Evolutionary conservation across 1,139 yeast genomes (phyloP).

Genomic region (Blastobotrys illinoisensis): DNA sequence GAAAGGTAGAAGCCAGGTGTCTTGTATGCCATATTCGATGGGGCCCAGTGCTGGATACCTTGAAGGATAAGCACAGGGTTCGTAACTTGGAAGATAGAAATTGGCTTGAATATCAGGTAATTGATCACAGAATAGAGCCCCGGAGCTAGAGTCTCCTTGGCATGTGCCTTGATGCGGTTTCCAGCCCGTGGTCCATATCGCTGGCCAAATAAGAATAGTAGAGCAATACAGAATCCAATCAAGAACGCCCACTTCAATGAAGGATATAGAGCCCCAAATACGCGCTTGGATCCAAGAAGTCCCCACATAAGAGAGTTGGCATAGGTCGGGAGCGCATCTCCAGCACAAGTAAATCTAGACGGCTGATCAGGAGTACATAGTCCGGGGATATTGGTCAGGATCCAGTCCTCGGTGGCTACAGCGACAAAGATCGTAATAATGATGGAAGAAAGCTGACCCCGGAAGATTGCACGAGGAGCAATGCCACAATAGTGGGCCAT

Average conservation of each 20-base stretch:
- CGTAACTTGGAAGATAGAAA: conserved; percentile 44
- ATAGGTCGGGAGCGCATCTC: conserved; percentile 42
- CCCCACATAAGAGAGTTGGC: conserved; percentile 57
- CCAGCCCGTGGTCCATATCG: neutral
- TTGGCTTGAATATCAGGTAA: conserved; percentile 20
- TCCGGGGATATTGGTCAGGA: conserved; percentile 38
- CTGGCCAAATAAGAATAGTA: conserved; percentile 39
- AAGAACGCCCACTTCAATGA: conserved; percentile 41
- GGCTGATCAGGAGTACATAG: conserved; percentile 43
- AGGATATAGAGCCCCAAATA: conserved; percentile 45
- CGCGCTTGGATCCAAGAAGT: conserved; percentile 57
- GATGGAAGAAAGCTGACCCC: conserved; percentile 48
- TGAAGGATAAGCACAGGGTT: conserved; percentile 48
- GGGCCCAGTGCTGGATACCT: conserved; percentile 42
- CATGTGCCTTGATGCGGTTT: neutral
- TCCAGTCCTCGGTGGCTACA: conserved; percentile 52
- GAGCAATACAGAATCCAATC: conserved; percentile 40
- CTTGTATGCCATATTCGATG: conserved; percentile 47
- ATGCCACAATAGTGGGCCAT: conserved; percentile 55
- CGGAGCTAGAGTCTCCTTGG: conserved; percentile 41
- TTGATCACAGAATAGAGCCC: conserved; percentile 46
- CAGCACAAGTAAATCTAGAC: conserved; percentile 31
- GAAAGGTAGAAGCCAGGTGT: conserved; percentile 47
- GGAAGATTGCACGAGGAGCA: conserved; percentile 56
- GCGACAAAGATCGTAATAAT: conserved; percentile 38